Evolutionary conservation across 2,329 filamentous ascomycete genomes (phyloP).

Genomic region (Metarhizium robertsii): DNA sequence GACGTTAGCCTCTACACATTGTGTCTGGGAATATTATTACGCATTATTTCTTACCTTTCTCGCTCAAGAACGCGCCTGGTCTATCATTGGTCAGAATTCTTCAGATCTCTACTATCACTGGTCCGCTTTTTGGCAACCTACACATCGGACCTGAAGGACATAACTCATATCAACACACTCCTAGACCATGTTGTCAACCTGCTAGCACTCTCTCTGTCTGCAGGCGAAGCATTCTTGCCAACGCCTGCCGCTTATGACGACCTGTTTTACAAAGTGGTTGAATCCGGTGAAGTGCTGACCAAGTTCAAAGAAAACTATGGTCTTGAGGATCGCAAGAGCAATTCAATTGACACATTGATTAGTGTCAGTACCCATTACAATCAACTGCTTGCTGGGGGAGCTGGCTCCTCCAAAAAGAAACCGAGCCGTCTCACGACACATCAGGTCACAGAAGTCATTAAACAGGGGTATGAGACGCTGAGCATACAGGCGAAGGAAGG

Average conservation of each 20-base stretch:
- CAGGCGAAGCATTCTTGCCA: constrained; percentile 84
- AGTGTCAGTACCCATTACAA: constrained; percentile 82
- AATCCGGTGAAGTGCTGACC: constrained; percentile 71
- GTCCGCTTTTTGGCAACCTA: constrained; percentile 89
- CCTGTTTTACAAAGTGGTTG: constrained; percentile 95
- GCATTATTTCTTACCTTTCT: constrained; percentile 75
- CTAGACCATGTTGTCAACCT: constrained; percentile 73
- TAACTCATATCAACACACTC: constrained; percentile 62
- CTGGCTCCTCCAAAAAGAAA: constrained; percentile 27
- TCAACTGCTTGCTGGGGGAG: constrained; percentile 58
- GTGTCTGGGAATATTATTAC: constrained; percentile 70
- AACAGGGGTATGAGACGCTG: constrained; percentile 90
- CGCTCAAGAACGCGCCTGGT: constrained; percentile 69
- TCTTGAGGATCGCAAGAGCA: constrained; percentile 46
- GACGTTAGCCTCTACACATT: constrained; percentile 80
- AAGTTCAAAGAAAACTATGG: constrained; percentile 76
- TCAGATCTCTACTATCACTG: constrained; percentile 78
- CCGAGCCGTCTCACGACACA: constrained; percentile 67
- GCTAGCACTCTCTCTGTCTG: constrained; percentile 72
- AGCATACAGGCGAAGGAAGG: constrained; percentile 86
- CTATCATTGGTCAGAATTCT: constrained; percentile 95
- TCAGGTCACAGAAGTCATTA: constrained; percentile 85
- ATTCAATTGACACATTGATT: constrained; percentile 76
- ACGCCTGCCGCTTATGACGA: constrained; percentile 86
- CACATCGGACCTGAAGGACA: constrained; percentile 60